A percentile compares a stretch with the other conserved stretches of the same genome.
Conservation (phyloP, 768 basidiomycete species). For the Agaricus subrufescens region DNA sequence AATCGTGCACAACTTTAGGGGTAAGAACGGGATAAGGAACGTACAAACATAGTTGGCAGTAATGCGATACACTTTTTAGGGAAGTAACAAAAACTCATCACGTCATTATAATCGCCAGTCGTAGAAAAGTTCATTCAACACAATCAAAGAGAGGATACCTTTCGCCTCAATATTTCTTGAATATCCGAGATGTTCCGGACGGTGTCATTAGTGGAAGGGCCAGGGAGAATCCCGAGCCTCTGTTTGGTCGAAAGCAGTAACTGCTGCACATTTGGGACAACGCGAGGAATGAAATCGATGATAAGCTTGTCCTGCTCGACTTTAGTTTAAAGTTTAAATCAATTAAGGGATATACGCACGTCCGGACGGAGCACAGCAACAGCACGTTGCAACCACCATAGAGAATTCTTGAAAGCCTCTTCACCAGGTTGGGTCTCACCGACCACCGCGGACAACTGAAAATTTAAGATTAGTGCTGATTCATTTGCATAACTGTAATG, state of each 20-base stretch:
- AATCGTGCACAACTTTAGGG: not conserved
- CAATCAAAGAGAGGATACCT: conserved; percentile 22
- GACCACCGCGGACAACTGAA: conserved; percentile 67
- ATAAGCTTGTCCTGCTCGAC: conserved; percentile 66
- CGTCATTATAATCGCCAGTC: conserved; percentile 6
- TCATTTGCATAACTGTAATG: not conserved
- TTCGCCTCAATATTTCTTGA: conserved; percentile 63
- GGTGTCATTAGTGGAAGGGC: conserved; percentile 61
- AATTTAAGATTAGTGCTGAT: conserved; percentile 5
- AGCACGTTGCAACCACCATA: conserved; percentile 87
- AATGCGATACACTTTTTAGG: conserved; percentile 4
- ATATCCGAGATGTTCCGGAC: conserved; percentile 69
- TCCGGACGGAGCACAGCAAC: conserved; percentile 68
- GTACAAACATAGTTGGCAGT: conserved; percentile 1
- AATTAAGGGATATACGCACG: conserved; percentile 31
- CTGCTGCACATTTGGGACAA: conserved; percentile 73
- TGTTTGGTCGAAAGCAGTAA: conserved; percentile 78
- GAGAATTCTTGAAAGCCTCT: conserved; percentile 73
- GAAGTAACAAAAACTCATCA: not conserved
- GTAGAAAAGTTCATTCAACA: not conserved
- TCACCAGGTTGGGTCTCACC: conserved; percentile 75
- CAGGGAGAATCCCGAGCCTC: conserved; percentile 72
- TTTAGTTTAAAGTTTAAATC: not conserved
- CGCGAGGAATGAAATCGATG: conserved; percentile 75
- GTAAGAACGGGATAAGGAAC: not conserved